A percentile compares a stretch with the other conserved stretches of the same genome.
These are phyloP conservation scores for Eucalyptus brandiana DNA, from an alignment of 345 rosid genomes.

Conservation along the genomic window DNA sequence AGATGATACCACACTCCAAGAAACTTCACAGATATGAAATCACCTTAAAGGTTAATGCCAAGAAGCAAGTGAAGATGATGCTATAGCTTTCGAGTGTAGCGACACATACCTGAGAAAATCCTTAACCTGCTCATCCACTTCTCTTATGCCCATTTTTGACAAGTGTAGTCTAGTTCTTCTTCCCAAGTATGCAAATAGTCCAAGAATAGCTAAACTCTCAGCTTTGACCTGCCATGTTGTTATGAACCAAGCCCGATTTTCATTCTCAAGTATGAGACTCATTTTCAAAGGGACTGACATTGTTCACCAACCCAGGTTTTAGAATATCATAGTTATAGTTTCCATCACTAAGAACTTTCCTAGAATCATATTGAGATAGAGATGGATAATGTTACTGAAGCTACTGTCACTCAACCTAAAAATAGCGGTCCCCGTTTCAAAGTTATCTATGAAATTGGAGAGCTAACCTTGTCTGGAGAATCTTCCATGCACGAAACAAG, in stretches of 20 bases:
- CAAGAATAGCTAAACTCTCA: slow-evolving; percentile 46
- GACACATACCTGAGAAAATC: slow-evolving; percentile 43
- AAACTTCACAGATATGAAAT: slow-evolving; percentile 17
- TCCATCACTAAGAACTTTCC: background rate
- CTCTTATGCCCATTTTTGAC: slow-evolving; percentile 35
- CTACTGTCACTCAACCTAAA: background rate
- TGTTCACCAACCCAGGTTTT: background rate
- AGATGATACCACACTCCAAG: slow-evolving; percentile 61
- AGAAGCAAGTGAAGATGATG: background rate
- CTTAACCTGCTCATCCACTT: slow-evolving; percentile 44
- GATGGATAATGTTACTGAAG: background rate
- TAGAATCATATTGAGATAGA: background rate
- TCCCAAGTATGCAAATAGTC: slow-evolving; percentile 61
- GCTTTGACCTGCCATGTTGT: slow-evolving; percentile 23
- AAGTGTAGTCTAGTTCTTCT: slow-evolving; percentile 38
- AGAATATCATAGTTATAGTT: background rate
- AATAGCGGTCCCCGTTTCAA: background rate
- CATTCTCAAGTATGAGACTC: background rate
- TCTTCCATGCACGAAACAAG: background rate
- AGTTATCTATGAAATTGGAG: background rate
- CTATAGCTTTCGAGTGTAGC: background rate
- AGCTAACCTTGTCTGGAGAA: slow-evolving; percentile 21
- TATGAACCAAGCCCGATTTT: background rate
- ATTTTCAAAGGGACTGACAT: background rate
- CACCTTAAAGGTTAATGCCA: background rate